Base-by-base conservation (phyloP, 306 rosid species). In the Cucurbita maxima region DNA sequence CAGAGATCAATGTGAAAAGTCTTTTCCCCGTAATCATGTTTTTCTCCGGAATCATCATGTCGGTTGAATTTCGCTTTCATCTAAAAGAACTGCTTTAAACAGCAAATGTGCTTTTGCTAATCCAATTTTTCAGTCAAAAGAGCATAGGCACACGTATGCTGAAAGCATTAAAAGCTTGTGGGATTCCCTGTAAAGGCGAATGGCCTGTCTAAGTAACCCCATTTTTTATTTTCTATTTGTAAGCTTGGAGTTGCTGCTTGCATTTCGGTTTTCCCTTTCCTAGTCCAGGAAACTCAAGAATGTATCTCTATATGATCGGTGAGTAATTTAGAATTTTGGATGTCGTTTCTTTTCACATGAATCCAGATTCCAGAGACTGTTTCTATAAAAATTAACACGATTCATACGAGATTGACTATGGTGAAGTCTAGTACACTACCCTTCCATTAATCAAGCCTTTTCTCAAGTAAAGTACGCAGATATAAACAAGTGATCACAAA, bases 1-100 rank as follows among this genome's bases (percentile, higher is more conserved):
- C 78, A 66, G 79, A 58, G 52, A 22, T 38, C 13, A 54, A 78
- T 84, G 85, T 82, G 81, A 52, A 52, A 52, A 20, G 71, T 54
- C 52, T 73, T 40, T 73, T 40, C 53, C 56, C 60, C 58, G 8
- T 40, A 70, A 70, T 69, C 74, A 70, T 70, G 30, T 25, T 25
- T 25, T 25, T 25, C 53, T 41, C 60, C 58, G 8, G 56, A 70
- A 70, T 70, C 74, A 70, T 70, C 10, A 34, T 51, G 74, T 69
- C 43, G 22, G 58, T 69, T 69, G 73, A 69, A 70, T 14, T 25
- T 50, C 59, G 3, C 0, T 70, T 25, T 25, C 59, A 48, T 50
- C 30, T 8, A 9, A 45, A 50, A 48, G 9, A 68, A 47, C 56
- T 34, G 47, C 58, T 70, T 70, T 48, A 16, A 15, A 51, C 45